Evolutionary conservation across 805 yeast genomes (phyloP), one percentile per base, ranked within the genome.

Genomic region (Hanseniaspora jakobsenii): DNA sequence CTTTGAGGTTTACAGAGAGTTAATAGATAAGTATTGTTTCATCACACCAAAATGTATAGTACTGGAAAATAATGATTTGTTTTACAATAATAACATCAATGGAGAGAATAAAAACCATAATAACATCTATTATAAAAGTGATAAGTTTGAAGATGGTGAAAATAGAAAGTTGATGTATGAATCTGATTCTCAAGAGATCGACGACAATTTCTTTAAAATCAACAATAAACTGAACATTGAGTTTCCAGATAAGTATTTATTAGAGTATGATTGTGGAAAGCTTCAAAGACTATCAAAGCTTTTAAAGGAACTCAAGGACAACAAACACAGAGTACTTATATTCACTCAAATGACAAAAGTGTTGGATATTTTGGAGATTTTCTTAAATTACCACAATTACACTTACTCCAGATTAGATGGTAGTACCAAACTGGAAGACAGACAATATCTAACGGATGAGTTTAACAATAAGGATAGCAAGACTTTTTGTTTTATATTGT

Each of bases 301-400:
- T 36, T 62, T 91, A 44, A 83, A 80, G 47, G 80, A 84, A 21
- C 66, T 93, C 50, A 80, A 81, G 41, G 78, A 81, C 28, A 77
- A 77, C 36, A 97, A 97, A 0, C 99, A 91, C 58, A 70, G 98
- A 50, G 96, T 94, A 0, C 70, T 91, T 49, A 89, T 91, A 47
- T 91, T 91, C 65, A 91, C 99, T 0, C 99, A 91, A 58, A 91
- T 91, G 99, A 89, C 98, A 2, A 83, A 83, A 57, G 97, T 91
- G 7, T 68, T 91, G 60, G 98, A 91, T 62, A 77, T 93, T 35
- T 63, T 91, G 46, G 99, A 91, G 57, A 89, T 83, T 58, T 93
- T 91, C 56, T 67, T 91, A 63, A 91, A 89, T 59, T 81, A 85
- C 52, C 94, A 87, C 64, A 98, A 98, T 9, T 85, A 85, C 60